Conservation (phyloP, 2,329 filamentous ascomycete genomes). For the Colletotrichum sublineola region DNA sequence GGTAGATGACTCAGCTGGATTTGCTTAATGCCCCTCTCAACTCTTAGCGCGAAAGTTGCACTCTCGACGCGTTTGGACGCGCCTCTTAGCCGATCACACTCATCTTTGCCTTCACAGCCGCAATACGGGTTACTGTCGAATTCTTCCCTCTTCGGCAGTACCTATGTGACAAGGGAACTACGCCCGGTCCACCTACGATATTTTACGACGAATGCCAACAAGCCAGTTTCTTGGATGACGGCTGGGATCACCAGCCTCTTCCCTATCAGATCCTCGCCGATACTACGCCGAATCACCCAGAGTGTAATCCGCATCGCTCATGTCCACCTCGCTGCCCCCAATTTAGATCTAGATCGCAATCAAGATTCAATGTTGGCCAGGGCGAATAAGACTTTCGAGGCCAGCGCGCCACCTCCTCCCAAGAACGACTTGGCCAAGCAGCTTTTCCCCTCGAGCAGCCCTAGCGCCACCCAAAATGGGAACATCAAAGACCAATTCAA, state of each 20-base stretch:
- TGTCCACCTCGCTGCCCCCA: conserved; percentile 43
- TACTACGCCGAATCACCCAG: conserved; percentile 47
- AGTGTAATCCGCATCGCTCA: conserved; percentile 46
- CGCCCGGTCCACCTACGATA: conserved; percentile 9
- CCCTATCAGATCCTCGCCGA: conserved; percentile 54
- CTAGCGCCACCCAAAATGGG: conserved; percentile 56
- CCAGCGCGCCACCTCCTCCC: conserved; percentile 51
- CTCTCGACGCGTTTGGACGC: conserved; percentile 28
- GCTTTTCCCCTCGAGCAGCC: conserved; percentile 70
- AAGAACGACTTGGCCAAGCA: conserved; percentile 61
- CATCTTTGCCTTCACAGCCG: neutral
- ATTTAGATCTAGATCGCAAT: conserved; percentile 18
- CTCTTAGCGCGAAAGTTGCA: conserved; percentile 21
- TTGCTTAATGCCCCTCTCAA: conserved; percentile 8
- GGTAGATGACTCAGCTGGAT: conserved; percentile 20
- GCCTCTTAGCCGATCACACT: conserved; percentile 7
- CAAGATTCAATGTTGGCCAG: conserved; percentile 53
- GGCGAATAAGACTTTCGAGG: conserved; percentile 55
- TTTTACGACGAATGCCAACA: conserved; percentile 21
- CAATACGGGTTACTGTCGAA: conserved; percentile 11
- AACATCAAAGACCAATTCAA: conserved; percentile 67
- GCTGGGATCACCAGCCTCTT: conserved; percentile 49
- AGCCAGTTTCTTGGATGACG: conserved; percentile 52
- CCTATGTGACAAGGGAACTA: conserved; percentile 15
- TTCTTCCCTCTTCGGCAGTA: conserved; percentile 5